Conservation (phyloP, 2,329 filamentous ascomycete genomes). For the Biscogniauxia mediterranea region DNA sequence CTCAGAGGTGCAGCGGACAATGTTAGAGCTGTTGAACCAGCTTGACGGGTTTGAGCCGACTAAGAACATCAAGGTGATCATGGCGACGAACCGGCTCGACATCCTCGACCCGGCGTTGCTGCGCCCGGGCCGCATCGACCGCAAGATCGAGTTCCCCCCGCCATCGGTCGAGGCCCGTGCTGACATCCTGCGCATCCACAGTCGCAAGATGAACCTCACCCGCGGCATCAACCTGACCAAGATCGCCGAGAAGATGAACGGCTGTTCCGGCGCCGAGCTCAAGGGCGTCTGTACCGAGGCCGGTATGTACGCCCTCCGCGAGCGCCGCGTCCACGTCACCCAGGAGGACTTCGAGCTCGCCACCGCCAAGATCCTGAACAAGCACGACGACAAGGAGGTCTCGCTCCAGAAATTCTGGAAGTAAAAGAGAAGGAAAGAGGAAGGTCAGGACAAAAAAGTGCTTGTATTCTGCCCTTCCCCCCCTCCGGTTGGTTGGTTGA, state of each 20-base stretch:
- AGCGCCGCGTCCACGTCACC: conserved; percentile 94
- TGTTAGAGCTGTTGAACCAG: conserved; percentile 97
- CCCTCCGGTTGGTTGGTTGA: no score
- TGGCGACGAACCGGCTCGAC: conserved; percentile 97
- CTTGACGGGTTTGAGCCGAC: conserved; percentile 98
- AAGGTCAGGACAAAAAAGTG: neutral
- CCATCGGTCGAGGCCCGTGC: conserved; percentile 94
- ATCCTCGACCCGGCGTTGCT: conserved; percentile 94
- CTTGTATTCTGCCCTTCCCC: no score
- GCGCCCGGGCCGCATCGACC: conserved; percentile 94
- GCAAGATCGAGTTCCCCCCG: conserved; percentile 98
- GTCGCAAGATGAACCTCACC: conserved; percentile 96
- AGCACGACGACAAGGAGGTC: conserved; percentile 98
- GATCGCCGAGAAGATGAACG: conserved; percentile 99
- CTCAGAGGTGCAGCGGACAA: conserved; percentile 96
- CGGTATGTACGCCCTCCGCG: conserved; percentile 95
- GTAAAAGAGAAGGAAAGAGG: conserved; percentile 41
- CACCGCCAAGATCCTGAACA: conserved; percentile 98
- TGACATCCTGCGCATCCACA: conserved; percentile 97
- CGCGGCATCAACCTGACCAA: conserved; percentile 96
- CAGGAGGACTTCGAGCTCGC: conserved; percentile 99
- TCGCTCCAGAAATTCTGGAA: conserved; percentile 86
- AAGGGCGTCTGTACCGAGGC: conserved; percentile 99
- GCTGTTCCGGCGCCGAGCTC: conserved; percentile 93
- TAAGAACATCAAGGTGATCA: conserved; percentile 99